Evolutionary conservation across 2,329 filamentous ascomycete genomes (phyloP).

Genomic region (Monilinia aucupariae): DNA sequence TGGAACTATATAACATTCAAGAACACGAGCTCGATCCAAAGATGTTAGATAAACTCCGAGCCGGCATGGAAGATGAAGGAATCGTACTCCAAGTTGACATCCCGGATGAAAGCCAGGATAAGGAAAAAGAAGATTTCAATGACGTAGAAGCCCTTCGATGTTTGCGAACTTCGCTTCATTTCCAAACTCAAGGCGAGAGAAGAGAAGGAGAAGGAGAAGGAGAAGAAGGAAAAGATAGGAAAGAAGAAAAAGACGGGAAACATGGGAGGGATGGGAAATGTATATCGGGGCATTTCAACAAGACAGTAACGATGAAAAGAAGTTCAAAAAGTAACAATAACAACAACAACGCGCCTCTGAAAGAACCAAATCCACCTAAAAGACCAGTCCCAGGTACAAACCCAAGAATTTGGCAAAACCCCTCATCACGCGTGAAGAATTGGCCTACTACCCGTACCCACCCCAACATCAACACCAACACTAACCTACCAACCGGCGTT

Average conservation of each 20-base stretch:
- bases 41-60: conserved; percentile 20
- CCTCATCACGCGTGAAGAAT: background rate
- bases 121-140: background rate
- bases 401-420: conserved; percentile 2
- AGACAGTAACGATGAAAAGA: background rate
- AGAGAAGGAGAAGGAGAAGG: background rate
- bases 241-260: background rate
- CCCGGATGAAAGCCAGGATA: background rate
- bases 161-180: background rate
- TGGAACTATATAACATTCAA: conserved; percentile 27
- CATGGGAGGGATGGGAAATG: background rate
- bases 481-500: no score
- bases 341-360: background rate
- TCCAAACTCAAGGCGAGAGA: background rate
- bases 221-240: no score
- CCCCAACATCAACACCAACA: no score
- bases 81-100: conserved; percentile 5
- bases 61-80: conserved; percentile 18
- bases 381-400: background rate
- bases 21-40: conserved; percentile 24
- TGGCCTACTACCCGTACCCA: background rate
- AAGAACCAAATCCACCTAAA: background rate
- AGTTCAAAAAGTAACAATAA: background rate
- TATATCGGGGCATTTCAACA: background rate
- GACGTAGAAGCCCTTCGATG: background rate